Evolutionary conservation across 73 alveolate genomes (phyloP).

Genomic region (Paramecium primaurelia): DNA sequence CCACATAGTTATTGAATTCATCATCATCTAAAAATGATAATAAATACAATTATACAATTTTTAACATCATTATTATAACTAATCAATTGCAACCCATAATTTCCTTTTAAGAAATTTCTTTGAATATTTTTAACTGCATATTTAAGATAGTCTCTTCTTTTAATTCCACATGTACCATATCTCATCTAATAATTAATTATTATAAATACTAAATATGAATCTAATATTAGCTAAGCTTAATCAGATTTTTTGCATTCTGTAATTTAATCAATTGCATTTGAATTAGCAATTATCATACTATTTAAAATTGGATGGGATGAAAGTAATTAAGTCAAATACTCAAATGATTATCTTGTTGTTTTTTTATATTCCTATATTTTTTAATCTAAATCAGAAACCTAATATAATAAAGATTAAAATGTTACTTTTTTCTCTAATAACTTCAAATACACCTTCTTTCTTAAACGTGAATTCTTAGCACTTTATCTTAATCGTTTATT

Average conservation of each 20-base stretch:
- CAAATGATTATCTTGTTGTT: constrained; percentile 16
- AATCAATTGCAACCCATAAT: background rate
- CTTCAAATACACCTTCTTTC: constrained; percentile 64
- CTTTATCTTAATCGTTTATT: constrained; percentile 46
- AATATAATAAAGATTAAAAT: background rate
- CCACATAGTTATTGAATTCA: constrained; percentile 29
- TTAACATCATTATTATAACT: background rate
- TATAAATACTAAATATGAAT: background rate
- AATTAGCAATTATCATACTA: constrained; percentile 21
- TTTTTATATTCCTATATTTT: constrained; percentile 14
- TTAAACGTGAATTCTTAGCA: constrained; percentile 64
- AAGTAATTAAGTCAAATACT: background rate
- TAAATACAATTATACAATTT: background rate
- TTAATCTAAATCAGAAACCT: constrained; percentile 33
- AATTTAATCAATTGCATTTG: background rate
- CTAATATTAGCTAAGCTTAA: background rate
- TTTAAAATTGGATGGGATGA: constrained; percentile 31
- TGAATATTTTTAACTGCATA: constrained; percentile 37
- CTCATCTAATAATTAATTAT: background rate
- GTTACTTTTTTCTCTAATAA: constrained; percentile 59
- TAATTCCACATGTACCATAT: constrained; percentile 28
- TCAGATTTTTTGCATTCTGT: background rate
- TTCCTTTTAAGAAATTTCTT: constrained; percentile 43
- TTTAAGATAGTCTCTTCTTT: constrained; percentile 37
- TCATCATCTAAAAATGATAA: background rate